Percentiles rank a stretch among this genome's conserved stretches.
Evolutionary conservation across 345 rosid species (phyloP).

Genomic region (Eutrema yunnanense): DNA sequence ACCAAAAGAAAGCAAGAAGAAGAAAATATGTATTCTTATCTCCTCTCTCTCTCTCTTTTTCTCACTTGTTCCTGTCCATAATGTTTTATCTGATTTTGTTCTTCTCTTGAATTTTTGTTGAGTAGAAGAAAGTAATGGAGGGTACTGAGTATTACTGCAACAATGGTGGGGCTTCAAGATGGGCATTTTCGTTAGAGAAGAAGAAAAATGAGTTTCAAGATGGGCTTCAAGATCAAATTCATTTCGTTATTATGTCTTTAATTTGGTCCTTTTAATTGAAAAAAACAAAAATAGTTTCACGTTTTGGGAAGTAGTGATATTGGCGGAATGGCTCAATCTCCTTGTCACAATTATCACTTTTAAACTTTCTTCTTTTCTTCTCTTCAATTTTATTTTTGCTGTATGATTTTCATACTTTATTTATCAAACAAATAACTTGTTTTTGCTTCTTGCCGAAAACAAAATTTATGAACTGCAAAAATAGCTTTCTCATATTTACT

Average conservation of each 20-base stretch:
- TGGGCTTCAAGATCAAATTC: conserved; percentile 7
- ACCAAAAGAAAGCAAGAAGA: background rate
- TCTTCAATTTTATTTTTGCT: background rate
- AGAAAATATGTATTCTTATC: background rate
- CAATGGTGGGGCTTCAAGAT: background rate
- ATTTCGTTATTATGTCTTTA: background rate
- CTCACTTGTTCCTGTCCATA: background rate
- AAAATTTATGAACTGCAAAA: background rate
- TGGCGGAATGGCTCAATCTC: conserved; percentile 29
- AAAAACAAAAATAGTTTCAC: background rate
- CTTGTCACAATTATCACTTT: conserved; percentile 11
- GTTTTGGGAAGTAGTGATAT: conserved; percentile 24
- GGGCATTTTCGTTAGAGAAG: background rate
- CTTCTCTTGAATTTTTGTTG: background rate
- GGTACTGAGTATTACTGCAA: background rate
- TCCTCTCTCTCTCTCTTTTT: background rate
- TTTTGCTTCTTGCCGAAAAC: background rate
- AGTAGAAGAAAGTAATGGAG: conserved; percentile 4
- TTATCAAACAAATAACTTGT: background rate
- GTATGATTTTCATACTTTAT: background rate
- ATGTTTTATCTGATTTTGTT: background rate
- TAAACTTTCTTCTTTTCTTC: background rate
- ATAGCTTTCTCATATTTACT: background rate
- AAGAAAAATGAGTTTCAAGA: background rate
- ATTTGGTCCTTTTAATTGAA: background rate